Percentiles rank a stretch among this genome's conserved stretches.
Evolutionary conservation across 2,329 filamentous ascomycete genomes (phyloP).

Genomic region (Sphaerulina populicola): DNA sequence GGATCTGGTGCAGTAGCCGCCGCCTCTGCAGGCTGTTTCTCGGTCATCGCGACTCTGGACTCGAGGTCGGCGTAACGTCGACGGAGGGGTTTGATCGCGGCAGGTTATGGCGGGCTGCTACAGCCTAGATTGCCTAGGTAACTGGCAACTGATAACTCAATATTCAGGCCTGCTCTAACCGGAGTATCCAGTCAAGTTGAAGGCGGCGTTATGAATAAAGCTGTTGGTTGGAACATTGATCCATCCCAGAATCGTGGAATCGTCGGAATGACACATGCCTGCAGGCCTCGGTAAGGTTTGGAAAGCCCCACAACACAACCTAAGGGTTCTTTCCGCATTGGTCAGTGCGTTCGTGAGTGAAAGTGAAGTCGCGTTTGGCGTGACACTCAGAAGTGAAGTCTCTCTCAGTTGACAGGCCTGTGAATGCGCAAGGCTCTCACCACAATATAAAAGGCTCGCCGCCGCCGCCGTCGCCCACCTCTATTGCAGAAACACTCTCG

Average conservation of each 20-base stretch:
- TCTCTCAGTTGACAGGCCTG: neutral
- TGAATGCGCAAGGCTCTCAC: neutral
- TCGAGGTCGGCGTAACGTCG: neutral
- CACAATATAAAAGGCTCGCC: neutral
- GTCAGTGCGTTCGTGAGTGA: neutral
- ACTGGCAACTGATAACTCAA: neutral
- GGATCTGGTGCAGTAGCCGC: constrained; percentile 57
- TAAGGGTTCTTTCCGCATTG: neutral
- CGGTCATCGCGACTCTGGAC: constrained; percentile 20
- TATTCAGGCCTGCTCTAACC: too few species aligned
- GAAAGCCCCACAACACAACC: neutral
- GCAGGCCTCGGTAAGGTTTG: constrained; percentile 7
- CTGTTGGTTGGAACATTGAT: neutral
- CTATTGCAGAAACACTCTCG: neutral
- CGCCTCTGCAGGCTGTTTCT: constrained; percentile 22
- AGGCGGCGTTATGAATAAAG: neutral
- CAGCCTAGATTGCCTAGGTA: neutral
- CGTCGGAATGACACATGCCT: constrained; percentile 5
- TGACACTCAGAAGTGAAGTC: neutral
- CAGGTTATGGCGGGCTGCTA: neutral
- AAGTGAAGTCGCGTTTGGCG: neutral
- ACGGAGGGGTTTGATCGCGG: neutral
- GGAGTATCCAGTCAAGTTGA: neutral
- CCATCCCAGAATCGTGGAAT: neutral
- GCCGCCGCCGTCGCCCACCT: neutral